phyloP scores from a whole-genome alignment of 805 yeast genomes.

The Cyberlindnera nakhonratchasimensis region DNA sequence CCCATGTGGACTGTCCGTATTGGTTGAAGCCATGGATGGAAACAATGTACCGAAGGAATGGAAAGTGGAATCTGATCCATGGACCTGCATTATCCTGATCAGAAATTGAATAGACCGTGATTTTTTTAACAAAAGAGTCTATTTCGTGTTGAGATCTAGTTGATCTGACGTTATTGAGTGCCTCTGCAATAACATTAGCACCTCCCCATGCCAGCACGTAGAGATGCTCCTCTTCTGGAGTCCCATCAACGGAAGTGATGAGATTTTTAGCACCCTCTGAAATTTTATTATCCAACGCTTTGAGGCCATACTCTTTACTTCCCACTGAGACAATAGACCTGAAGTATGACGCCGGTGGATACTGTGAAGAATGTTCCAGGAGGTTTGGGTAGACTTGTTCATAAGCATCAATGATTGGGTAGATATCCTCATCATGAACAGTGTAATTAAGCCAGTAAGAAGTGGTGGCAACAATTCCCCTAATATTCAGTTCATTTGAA shows the following conservation, averaged over 20 bases:
- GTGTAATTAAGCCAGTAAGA: slow-evolving; percentile 33
- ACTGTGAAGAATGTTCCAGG: slow-evolving; percentile 26
- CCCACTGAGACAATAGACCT: slow-evolving; percentile 28
- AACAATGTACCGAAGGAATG: slow-evolving; percentile 26
- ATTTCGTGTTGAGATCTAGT: slow-evolving; percentile 19
- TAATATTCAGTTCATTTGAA: slow-evolving; percentile 29
- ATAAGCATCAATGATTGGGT: slow-evolving; percentile 32
- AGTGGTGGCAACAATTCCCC: slow-evolving; percentile 33
- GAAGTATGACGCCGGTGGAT: slow-evolving; percentile 29
- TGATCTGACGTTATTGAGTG: slow-evolving; percentile 24
- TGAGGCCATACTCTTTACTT: slow-evolving; percentile 28
- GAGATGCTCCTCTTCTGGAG: slow-evolving; percentile 17
- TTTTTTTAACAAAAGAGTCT: slow-evolving; percentile 18
- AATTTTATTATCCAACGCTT: slow-evolving; percentile 20
- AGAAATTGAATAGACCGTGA: slow-evolving; percentile 29
- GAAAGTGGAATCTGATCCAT: slow-evolving; percentile 31
- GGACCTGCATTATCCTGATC: slow-evolving; percentile 34
- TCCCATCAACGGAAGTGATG: slow-evolving; percentile 26
- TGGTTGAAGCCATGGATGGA: slow-evolving; percentile 30
- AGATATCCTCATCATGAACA: slow-evolving; percentile 30
- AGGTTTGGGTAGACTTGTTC: slow-evolving; percentile 27
- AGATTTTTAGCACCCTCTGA: slow-evolving; percentile 27
- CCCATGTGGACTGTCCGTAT: slow-evolving; percentile 31
- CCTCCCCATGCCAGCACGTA: slow-evolving; percentile 33
- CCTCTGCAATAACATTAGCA: slow-evolving; percentile 32